Conservation (phyloP, 495 filamentous ascomycete species). For the Lineolata rhizophorae region DNA sequence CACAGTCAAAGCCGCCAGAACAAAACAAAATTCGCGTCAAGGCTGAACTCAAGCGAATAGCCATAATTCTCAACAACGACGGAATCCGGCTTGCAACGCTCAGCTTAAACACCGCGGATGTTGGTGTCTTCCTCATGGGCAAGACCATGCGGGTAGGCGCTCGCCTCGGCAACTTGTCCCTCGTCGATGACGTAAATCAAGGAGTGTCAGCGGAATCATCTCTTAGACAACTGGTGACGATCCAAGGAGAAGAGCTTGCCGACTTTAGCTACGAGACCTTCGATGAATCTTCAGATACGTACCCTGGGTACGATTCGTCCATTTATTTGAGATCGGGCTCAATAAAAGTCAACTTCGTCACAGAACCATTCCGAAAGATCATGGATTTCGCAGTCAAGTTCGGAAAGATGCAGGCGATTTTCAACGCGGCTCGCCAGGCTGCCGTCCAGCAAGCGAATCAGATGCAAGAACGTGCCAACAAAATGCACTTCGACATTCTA, state of each 20-base stretch:
- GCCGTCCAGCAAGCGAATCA: conserved; percentile 88
- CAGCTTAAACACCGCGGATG: conserved; percentile 74
- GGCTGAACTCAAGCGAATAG: conserved; percentile 77
- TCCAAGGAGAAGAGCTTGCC: conserved; percentile 88
- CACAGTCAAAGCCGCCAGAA: no score
- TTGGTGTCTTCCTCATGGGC: conserved; percentile 72
- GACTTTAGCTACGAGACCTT: conserved; percentile 97
- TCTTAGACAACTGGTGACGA: conserved; percentile 72
- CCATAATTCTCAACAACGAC: conserved; percentile 93
- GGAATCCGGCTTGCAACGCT: conserved; percentile 85
- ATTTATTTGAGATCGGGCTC: conserved; percentile 78
- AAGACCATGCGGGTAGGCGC: conserved; percentile 69
- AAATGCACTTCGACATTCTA: conserved; percentile 81
- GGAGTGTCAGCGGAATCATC: conserved; percentile 62
- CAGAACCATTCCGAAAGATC: conserved; percentile 95
- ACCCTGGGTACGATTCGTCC: conserved; percentile 90
- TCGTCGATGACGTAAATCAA: conserved; percentile 87
- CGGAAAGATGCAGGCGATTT: conserved; percentile 97
- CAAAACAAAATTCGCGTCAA: conserved; percentile 59
- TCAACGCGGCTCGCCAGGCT: conserved; percentile 87
- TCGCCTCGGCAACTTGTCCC: conserved; percentile 62
- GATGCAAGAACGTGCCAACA: conserved; percentile 69
- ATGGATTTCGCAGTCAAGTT: conserved; percentile 96
- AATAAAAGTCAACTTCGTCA: conserved; percentile 86
- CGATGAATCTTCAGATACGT: conserved; percentile 46